These are phyloP conservation scores for Talaromyces sp. DNA, from an alignment of 2,329 filamentous ascomycete species.

Conservation along the genomic window DNA sequence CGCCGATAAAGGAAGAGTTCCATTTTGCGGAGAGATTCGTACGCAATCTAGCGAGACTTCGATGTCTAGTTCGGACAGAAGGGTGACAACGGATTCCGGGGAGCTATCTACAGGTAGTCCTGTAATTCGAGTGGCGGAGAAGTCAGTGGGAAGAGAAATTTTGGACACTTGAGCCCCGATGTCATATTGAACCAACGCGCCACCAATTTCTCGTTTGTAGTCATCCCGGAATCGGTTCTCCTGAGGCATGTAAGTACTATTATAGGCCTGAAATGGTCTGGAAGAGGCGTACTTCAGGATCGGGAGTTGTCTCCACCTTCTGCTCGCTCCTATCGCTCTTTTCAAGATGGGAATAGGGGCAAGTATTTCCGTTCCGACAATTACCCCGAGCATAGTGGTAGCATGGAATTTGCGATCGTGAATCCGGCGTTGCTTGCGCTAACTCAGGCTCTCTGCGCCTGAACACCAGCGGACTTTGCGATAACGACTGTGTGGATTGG, in stretches of 20 bases:
- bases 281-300: not conserved
- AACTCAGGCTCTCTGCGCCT: not conserved
- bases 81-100: constrained; percentile 16
- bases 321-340: not conserved
- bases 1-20: not conserved
- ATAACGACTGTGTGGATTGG: not conserved
- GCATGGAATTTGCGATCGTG: constrained; percentile 14
- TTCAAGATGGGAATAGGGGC: constrained; percentile 21
- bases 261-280: not conserved
- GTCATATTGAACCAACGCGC: constrained; percentile 23
- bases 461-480: not conserved
- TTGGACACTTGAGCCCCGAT: constrained; percentile 24
- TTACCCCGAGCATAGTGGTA: constrained; percentile 20
- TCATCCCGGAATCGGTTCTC: constrained; percentile 21
- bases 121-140: constrained; percentile 24
- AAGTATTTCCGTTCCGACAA: constrained; percentile 20
- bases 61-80: not conserved
- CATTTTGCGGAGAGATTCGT: not conserved
- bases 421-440: not conserved
- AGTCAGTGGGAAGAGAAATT: constrained; percentile 25
- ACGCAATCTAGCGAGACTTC: not conserved
- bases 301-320: not conserved
- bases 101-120: constrained; percentile 21
- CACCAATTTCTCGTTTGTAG: constrained; percentile 24
- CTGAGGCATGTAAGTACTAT: not conserved